Conservation (phyloP, 257 asterid genomes). For the Nicotiana otophora region DNA sequence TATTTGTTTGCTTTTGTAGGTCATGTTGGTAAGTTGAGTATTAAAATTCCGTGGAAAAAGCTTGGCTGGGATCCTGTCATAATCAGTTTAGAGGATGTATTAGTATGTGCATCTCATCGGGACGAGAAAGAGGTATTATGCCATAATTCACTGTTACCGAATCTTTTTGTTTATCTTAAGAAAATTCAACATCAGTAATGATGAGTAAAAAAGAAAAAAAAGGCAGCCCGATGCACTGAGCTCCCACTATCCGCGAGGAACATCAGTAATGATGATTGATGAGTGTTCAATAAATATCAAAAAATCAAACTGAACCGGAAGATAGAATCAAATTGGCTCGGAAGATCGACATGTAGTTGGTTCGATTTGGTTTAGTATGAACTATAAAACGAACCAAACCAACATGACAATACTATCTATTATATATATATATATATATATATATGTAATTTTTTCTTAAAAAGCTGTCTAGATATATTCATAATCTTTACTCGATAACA, state of each 20-base stretch:
- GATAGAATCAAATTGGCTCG: background rate
- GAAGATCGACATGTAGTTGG: background rate
- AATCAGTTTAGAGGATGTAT: slow-evolving; percentile 77
- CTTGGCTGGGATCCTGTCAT: slow-evolving; percentile 97
- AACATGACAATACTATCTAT: background rate
- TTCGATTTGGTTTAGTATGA: background rate
- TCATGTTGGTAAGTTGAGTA: slow-evolving; percentile 83
- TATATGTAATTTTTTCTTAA: background rate
- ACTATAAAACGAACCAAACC: background rate
- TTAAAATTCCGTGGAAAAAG: slow-evolving; percentile 97
- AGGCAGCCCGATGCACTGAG: too few relatives aligned
- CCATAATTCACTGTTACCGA: background rate
- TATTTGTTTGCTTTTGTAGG: slow-evolving; percentile 41
- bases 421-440: background rate
- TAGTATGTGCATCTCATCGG: slow-evolving; percentile 65
- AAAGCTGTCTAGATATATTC: background rate
- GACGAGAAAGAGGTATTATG: slow-evolving; percentile 72
- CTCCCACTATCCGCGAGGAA: too few relatives aligned
- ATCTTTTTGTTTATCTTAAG: background rate
- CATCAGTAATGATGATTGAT: background rate
- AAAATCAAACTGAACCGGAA: background rate
- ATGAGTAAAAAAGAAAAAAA: background rate
- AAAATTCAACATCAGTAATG: background rate
- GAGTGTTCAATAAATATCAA: background rate
- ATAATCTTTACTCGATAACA: background rate